Conservation (phyloP, 768 basidiomycete genomes). For the Lactarius hatsudake region DNA sequence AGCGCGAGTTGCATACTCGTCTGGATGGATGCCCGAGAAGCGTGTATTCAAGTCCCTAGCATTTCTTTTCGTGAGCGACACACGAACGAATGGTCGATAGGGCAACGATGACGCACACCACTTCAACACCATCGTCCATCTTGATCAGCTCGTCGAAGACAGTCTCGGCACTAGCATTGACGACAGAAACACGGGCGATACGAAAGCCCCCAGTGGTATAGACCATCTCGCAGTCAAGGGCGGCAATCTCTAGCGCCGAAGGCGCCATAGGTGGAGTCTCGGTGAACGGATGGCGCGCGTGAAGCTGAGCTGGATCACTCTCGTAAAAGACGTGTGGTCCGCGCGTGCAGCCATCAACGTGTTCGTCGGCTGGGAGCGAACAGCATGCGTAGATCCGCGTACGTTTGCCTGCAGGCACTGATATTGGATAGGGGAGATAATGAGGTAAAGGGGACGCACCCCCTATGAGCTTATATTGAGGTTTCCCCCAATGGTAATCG, state of each 20-base stretch:
- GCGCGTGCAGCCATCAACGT: conserved; percentile 61
- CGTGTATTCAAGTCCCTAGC: conserved; percentile 87
- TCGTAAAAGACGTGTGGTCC: conserved; percentile 95
- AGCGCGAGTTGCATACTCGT: conserved; percentile 54
- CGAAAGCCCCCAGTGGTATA: conserved; percentile 92
- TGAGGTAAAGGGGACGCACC: conserved; percentile 44
- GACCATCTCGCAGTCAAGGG: conserved; percentile 96
- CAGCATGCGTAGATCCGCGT: conserved; percentile 78
- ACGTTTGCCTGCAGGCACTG: conserved; percentile 54
- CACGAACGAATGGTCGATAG: not conserved
- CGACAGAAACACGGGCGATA: conserved; percentile 85
- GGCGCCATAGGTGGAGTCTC: conserved; percentile 35
- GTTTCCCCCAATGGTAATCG: conserved; percentile 79
- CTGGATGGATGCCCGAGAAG: conserved; percentile 76
- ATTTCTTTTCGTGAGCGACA: not conserved
- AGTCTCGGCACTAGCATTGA: conserved; percentile 69
- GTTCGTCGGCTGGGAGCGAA: conserved; percentile 52
- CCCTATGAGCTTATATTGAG: conserved; percentile 56
- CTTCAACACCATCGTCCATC: conserved; percentile 77
- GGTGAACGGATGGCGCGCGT: conserved; percentile 75
- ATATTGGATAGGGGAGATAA: not conserved
- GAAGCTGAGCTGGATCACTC: conserved; percentile 57
- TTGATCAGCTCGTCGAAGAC: conserved; percentile 81
- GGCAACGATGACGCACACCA: conserved; percentile 54
- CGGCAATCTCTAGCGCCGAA: conserved; percentile 69